phyloP scores from a whole-genome alignment of 2,329 filamentous ascomycete species.

The Cercospora sp. region DNA sequence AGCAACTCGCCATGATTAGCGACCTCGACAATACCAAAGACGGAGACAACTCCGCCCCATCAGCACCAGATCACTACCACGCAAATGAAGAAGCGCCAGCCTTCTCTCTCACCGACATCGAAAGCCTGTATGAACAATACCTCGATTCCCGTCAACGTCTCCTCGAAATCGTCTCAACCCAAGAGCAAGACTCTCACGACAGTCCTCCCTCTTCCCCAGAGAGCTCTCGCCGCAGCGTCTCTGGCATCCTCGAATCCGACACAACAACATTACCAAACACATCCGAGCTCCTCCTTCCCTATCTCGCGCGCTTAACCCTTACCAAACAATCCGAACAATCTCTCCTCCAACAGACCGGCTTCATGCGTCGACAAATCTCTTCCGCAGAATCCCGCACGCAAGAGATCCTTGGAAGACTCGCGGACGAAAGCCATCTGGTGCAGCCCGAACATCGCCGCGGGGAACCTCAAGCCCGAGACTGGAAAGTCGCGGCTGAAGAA shows the following conservation, averaged over 20 bases:
- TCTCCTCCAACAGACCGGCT: conserved; percentile 33
- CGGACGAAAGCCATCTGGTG: conserved; percentile 41
- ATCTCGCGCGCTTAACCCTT: conserved; percentile 26
- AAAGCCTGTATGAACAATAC: conserved; percentile 34
- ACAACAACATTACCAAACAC: conserved; percentile 8
- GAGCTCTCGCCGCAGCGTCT: not conserved
- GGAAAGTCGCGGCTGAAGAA: conserved; percentile 30
- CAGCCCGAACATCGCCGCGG: conserved; percentile 27
- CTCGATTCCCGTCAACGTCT: conserved; percentile 29
- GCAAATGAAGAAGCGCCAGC: not conserved
- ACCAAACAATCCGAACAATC: conserved; percentile 28
- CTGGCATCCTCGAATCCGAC: conserved; percentile 14
- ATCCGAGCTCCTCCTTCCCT: conserved; percentile 32
- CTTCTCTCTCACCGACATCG: conserved; percentile 26
- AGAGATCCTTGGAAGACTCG: conserved; percentile 32
- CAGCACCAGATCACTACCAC: not conserved
- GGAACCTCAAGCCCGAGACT: conserved; percentile 30
- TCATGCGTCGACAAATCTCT: conserved; percentile 32
- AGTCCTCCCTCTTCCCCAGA: conserved; percentile 15
- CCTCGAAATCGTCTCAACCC: conserved; percentile 27
- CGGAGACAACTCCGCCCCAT: conserved; percentile 5
- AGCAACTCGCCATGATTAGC: conserved; percentile 35
- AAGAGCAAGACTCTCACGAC: conserved; percentile 6
- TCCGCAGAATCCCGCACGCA: conserved; percentile 30
- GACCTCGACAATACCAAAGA: conserved; percentile 27